Conservation (phyloP, 176 grass and related monocot species). For the Phyllostachys edulis region DNA sequence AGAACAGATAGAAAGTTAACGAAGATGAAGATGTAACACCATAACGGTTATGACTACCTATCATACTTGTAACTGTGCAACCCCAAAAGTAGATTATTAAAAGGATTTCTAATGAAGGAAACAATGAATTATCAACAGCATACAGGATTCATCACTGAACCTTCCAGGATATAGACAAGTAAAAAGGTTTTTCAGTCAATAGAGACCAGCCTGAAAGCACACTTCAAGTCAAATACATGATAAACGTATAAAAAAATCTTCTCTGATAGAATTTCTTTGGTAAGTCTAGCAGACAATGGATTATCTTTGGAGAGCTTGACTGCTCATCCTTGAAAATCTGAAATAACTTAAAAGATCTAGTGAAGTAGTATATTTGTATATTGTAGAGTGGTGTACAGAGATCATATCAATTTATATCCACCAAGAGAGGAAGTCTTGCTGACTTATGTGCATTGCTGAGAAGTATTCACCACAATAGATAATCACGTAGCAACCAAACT, state of each 20-base stretch:
- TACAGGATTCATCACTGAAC: not conserved
- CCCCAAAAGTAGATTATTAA: not conserved
- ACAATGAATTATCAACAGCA: not conserved
- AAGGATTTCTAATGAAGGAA: not conserved
- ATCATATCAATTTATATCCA: not conserved
- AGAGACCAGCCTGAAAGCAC: not conserved
- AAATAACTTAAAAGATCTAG: not conserved
- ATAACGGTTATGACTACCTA: not conserved
- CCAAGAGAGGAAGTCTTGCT: not conserved
- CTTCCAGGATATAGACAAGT: not conserved
- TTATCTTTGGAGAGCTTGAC: slow-evolving; percentile 4
- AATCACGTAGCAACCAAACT: slow-evolving; percentile 3
- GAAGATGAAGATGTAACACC: not conserved
- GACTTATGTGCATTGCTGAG: not conserved
- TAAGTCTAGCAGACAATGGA: not conserved
- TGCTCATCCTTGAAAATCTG: slow-evolving; percentile 6
- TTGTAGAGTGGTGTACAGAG: not conserved
- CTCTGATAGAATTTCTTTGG: not conserved
- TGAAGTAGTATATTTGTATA: slow-evolving; percentile 3
- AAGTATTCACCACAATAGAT: not conserved
- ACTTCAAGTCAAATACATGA: not conserved
- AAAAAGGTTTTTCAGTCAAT: slow-evolving; percentile 8
- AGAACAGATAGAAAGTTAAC: slow-evolving; percentile 32
- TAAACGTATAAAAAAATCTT: not conserved
- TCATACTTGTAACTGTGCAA: slow-evolving; percentile 3